Percentiles rank a stretch among this genome's conserved stretches.
phyloP scores from a whole-genome alignment of 257 asterid species.

The Salvia splendens region DNA sequence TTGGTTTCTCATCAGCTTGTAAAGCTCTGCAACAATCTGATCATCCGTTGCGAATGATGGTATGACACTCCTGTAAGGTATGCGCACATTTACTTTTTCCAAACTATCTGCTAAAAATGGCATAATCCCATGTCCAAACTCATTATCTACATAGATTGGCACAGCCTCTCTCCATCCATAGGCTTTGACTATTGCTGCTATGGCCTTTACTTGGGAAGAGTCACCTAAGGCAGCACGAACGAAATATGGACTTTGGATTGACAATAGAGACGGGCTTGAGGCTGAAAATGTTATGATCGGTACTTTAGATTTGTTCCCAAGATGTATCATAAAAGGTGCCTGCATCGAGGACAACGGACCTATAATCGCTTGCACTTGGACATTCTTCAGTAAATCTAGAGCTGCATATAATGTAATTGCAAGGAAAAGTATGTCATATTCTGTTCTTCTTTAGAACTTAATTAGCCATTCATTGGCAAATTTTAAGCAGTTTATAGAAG shows the following conservation, averaged over 20 bases:
- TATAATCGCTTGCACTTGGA: slow-evolving; percentile 46
- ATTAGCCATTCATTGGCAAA: no score
- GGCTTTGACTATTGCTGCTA: slow-evolving; percentile 37
- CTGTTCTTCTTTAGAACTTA: no score
- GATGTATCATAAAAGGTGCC: slow-evolving; percentile 41
- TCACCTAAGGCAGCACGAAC: slow-evolving; percentile 38
- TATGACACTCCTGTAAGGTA: slow-evolving; percentile 40
- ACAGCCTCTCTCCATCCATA: slow-evolving; percentile 47
- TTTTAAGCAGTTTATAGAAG: no score
- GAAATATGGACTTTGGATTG: slow-evolving; percentile 38
- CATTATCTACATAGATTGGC: slow-evolving; percentile 32
- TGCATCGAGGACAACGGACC: slow-evolving; percentile 48
- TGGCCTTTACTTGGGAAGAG: slow-evolving; percentile 42
- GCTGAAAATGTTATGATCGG: slow-evolving; percentile 50
- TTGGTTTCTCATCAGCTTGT: slow-evolving; percentile 46
- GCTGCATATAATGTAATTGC: slow-evolving; percentile 32
- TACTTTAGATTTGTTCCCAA: slow-evolving; percentile 46
- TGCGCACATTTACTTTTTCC: slow-evolving; percentile 33
- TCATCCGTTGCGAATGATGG: slow-evolving; percentile 41
- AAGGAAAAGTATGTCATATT: neutral
- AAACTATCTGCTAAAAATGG: slow-evolving; percentile 39
- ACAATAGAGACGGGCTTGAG: slow-evolving; percentile 49
- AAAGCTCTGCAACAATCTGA: slow-evolving; percentile 38
- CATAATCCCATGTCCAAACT: slow-evolving; percentile 48
- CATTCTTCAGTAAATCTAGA: slow-evolving; percentile 45